Evolutionary conservation across 2,329 filamentous ascomycete species (phyloP).

Genomic region (Microcyclospora tardicrescens): DNA sequence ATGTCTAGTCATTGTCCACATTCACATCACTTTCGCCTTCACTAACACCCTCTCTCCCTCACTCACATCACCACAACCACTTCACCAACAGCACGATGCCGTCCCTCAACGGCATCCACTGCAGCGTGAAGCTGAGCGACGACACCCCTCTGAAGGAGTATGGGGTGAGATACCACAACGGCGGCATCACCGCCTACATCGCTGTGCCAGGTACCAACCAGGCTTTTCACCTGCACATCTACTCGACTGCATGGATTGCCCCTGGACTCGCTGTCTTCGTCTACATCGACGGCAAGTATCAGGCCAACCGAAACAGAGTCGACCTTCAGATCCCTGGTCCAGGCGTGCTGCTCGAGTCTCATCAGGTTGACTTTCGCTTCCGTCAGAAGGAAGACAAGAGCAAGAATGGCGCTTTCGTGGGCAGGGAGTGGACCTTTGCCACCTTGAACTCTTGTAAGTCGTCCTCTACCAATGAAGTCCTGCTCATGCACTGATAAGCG

Average conservation of each 20-base stretch:
- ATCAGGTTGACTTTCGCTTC: constrained; percentile 36
- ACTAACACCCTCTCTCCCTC: too few relatives aligned
- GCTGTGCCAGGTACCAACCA: constrained; percentile 34
- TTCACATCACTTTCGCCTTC: too few relatives aligned
- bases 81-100: too few relatives aligned
- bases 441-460: constrained; percentile 34
- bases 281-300: constrained; percentile 45
- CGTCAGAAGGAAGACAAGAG: constrained; percentile 41
- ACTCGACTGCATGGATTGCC: constrained; percentile 38
- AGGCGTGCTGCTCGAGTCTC: constrained; percentile 17
- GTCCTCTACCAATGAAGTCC: neutral
- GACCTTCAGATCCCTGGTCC: constrained; percentile 25
- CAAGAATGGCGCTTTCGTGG: constrained; percentile 35
- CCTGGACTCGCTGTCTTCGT: constrained; percentile 42
- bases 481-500: neutral
- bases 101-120: too few relatives aligned
- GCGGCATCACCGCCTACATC: constrained; percentile 39
- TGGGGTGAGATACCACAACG: constrained; percentile 37
- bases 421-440: constrained; percentile 41
- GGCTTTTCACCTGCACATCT: constrained; percentile 38
- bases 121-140: too few relatives aligned
- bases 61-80: too few relatives aligned
- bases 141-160: constrained; percentile 32
- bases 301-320: constrained; percentile 42
- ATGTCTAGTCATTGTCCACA: too few relatives aligned